A percentile compares a stretch with the other conserved stretches of the same genome.
Evolutionary conservation across 805 yeast species (phyloP).

Genomic region (Priceomyces medius): DNA sequence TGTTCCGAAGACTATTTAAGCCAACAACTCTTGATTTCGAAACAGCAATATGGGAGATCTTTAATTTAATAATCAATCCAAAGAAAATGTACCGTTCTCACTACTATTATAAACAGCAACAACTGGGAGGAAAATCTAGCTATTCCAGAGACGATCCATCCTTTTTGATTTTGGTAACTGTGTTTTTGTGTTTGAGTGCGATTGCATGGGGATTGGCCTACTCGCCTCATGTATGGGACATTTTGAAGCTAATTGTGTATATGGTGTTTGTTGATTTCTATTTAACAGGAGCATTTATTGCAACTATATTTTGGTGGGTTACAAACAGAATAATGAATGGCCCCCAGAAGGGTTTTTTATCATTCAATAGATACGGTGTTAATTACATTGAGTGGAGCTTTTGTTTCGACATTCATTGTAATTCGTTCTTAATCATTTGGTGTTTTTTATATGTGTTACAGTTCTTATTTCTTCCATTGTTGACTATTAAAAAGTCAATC

Average conservation of each 20-base stretch:
- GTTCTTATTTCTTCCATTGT: slow-evolving; percentile 69
- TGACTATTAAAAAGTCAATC: slow-evolving; percentile 59
- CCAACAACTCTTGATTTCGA: slow-evolving; percentile 88
- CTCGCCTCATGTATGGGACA: slow-evolving; percentile 59
- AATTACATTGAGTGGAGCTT: slow-evolving; percentile 82
- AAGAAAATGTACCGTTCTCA: slow-evolving; percentile 78
- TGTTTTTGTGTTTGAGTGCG: slow-evolving; percentile 68
- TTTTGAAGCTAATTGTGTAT: slow-evolving; percentile 65
- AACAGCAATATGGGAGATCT: slow-evolving; percentile 89
- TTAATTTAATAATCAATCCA: slow-evolving; percentile 70
- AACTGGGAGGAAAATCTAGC: slow-evolving; percentile 50
- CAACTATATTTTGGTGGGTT: slow-evolving; percentile 72
- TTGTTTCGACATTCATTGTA: slow-evolving; percentile 92
- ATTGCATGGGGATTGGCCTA: slow-evolving; percentile 89
- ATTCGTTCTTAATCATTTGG: slow-evolving; percentile 83
- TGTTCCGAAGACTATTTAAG: slow-evolving; percentile 45
- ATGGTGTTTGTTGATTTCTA: slow-evolving; percentile 87
- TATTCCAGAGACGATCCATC: slow-evolving; percentile 95
- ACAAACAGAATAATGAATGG: slow-evolving; percentile 63
- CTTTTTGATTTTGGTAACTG: slow-evolving; percentile 70
- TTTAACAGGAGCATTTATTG: slow-evolving; percentile 61
- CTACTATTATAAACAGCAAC: slow-evolving; percentile 67
- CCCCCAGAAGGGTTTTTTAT: slow-evolving; percentile 20
- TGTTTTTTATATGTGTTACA: slow-evolving; percentile 70
- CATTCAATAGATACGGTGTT: slow-evolving; percentile 21